Base-by-base conservation (phyloP, 352 stramenopile genomes). In the Phytophthora chlamydospora region DNA sequence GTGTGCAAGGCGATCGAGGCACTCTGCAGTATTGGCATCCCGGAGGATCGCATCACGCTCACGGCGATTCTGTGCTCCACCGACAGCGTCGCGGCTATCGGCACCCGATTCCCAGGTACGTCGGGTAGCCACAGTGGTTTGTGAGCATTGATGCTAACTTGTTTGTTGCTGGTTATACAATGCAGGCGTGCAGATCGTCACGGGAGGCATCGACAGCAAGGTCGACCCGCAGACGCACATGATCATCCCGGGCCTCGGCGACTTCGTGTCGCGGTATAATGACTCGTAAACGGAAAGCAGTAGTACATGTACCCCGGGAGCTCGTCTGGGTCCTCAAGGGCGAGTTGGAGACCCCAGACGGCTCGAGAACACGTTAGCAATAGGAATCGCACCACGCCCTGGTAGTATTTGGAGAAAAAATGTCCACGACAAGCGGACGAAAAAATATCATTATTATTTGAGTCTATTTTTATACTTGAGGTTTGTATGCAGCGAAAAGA, bases 251-350 rank as follows among this genome's bases (percentile, higher is more conserved):
- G 71, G 73, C 4, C 43, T 87, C 2, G 64, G 73, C 6, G 68
- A 83, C 56, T 87, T 87, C 34, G 39, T 78, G 1, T 33, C 56
- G 14, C 58, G 75, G 1, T 87, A 83, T 63, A 80, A 81, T 29
- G 62, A 57, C 29, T 24, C 31, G 16, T 58, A 16, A 65, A 14
- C 38, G 6, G n/a, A 11, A 44, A 17, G 10, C 9, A 13, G 7
- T 3, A 44, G 12, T 1, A 8, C 13, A 14, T 41, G 6, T n/a
- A 43, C 12, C 38, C 24, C 24, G 4, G 24, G 24, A 29, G 24
- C 24, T 29, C 24, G 21, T 24, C 21, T 24, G 21, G 21, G 21
- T 24, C 21, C 21, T 24, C 21, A 24, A 24, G 21, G 21, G 21
- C 1, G 21, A 29, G 24, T 29, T 29, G 24, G 24, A 29, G 24